Percentiles rank a stretch among this genome's conserved stretches.
phyloP scores from a whole-genome alignment of 129 eudicot species.

The Tagetes erecta region DNA sequence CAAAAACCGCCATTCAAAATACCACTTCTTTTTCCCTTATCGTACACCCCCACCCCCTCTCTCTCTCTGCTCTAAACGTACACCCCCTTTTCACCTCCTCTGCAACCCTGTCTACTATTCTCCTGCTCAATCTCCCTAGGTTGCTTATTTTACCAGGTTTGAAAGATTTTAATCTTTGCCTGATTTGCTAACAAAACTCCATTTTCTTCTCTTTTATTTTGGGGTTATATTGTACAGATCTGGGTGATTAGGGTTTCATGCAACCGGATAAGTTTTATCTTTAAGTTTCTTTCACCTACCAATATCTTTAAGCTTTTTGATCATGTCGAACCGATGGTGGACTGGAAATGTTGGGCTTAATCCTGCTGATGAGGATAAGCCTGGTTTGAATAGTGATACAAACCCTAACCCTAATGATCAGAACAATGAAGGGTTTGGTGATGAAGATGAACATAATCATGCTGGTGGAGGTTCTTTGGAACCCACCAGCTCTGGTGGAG shows the following conservation, averaged over 20 bases:
- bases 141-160: conserved; percentile 21
- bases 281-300: conserved; percentile 21
- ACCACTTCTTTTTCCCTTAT: conserved; percentile 17
- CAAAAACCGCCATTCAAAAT: conserved; percentile 38
- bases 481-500: conserved; percentile 57
- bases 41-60: conserved; percentile 32
- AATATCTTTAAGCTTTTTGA: neutral
- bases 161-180: conserved; percentile 25
- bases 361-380: conserved; percentile 42
- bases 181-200: conserved; percentile 19
- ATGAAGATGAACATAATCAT: conserved; percentile 31
- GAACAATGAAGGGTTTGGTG: conserved; percentile 38
- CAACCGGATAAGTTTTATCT: conserved; percentile 29
- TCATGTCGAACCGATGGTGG: conserved; percentile 85
- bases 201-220: no score
- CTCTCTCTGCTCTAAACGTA: conserved; percentile 32
- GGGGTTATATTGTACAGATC: conserved; percentile 4
- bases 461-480: conserved; percentile 41
- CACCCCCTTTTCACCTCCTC: conserved; percentile 26
- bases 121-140: neutral
- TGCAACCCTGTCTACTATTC: neutral
- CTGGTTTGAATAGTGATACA: conserved; percentile 33
- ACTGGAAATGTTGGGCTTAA: conserved; percentile 68
- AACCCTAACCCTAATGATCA: conserved; percentile 20
- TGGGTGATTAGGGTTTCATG: conserved; percentile 27